Evolutionary conservation across 306 rosid species (phyloP).

Genomic region (Rosa persica): DNA sequence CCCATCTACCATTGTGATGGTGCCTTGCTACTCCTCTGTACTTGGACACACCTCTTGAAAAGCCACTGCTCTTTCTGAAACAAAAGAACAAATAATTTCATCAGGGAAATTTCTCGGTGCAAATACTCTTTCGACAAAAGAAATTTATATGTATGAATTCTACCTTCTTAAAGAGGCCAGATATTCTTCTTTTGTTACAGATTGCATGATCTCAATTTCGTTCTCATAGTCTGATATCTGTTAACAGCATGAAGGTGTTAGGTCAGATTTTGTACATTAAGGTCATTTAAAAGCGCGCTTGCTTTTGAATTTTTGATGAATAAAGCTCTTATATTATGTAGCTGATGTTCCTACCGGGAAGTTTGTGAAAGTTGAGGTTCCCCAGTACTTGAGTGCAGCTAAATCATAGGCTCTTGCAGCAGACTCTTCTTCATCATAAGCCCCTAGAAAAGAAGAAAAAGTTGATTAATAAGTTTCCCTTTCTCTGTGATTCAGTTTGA

Average conservation of each 20-base stretch:
- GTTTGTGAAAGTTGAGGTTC: slow-evolving; percentile 74
- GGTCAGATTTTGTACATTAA: not conserved
- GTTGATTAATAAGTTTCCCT: not conserved
- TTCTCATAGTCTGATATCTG: slow-evolving; percentile 73
- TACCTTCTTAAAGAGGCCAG: slow-evolving; percentile 90
- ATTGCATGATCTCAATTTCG: slow-evolving; percentile 72
- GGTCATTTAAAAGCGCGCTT: not conserved
- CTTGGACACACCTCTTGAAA: slow-evolving; percentile 92
- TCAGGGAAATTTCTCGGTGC: not conserved
- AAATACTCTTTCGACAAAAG: not conserved
- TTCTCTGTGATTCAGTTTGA: not conserved
- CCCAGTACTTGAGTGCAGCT: slow-evolving; percentile 93
- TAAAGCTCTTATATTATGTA: not conserved
- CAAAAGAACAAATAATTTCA: not conserved
- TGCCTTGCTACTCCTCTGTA: slow-evolving; percentile 88
- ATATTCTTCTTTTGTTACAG: slow-evolving; percentile 83
- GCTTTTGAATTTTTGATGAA: too few relatives aligned
- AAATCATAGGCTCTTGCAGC: slow-evolving; percentile 96
- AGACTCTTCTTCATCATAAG: slow-evolving; percentile 91
- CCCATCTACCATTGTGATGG: slow-evolving; percentile 84
- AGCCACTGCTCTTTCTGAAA: slow-evolving; percentile 86
- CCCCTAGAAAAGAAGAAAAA: slow-evolving; percentile 44
- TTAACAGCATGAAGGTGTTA: not conserved
- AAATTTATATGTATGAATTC: not conserved
- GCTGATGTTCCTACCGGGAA: slow-evolving; percentile 50